Conservation (phyloP, 768 basidiomycete genomes). For the Lentinula raphanica region DNA sequence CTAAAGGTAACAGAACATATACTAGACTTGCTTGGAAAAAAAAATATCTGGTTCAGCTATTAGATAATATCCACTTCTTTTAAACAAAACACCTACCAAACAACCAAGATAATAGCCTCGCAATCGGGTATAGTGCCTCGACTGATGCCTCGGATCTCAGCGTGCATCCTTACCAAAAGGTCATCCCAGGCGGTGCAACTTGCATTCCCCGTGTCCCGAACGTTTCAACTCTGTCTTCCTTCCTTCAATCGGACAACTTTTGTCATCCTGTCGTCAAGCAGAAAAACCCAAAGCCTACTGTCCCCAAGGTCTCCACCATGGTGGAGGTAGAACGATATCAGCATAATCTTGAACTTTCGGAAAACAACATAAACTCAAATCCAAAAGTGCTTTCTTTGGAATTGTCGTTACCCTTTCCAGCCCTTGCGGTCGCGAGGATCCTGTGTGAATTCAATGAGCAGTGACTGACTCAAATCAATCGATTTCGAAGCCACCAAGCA, state of each 20-base stretch:
- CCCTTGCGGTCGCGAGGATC: background rate
- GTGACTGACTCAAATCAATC: background rate
- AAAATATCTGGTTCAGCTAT: background rate
- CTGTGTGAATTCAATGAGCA: background rate
- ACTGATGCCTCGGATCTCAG: conserved; percentile 2
- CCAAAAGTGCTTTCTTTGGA: background rate
- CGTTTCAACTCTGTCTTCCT: background rate
- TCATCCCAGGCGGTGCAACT: background rate
- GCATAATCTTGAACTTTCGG: too few relatives aligned
- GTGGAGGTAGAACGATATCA: background rate
- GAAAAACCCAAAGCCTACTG: background rate
- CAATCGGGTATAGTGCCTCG: background rate
- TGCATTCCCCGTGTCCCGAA: background rate
- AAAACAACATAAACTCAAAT: too few relatives aligned
- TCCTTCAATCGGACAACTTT: background rate
- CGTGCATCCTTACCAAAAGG: background rate
- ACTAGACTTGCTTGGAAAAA: background rate
- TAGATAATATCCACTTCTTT: background rate
- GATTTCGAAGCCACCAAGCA: background rate
- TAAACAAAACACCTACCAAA: background rate
- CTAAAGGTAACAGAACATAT: background rate
- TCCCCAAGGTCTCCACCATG: background rate
- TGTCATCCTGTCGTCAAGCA: background rate
- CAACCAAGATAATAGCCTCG: background rate
- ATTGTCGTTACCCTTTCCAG: background rate